Percentiles rank a stretch among this genome's conserved stretches.
Evolutionary conservation across 495 filamentous ascomycete genomes (phyloP).

Genomic region (Aspergillus leporis): DNA sequence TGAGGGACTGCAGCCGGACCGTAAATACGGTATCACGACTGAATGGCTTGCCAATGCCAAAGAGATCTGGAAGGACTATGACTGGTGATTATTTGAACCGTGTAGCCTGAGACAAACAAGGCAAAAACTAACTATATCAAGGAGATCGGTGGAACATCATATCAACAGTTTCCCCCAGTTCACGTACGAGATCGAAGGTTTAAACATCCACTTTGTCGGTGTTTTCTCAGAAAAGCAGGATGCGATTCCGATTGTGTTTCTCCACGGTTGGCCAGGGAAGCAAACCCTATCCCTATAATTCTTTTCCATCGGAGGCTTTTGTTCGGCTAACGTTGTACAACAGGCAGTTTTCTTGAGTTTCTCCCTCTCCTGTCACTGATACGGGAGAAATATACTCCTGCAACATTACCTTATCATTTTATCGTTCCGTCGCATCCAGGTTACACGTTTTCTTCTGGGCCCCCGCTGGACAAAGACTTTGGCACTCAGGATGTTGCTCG

Average conservation of each 20-base stretch:
- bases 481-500: constrained; percentile 39
- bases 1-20: constrained; percentile 48
- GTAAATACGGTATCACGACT: constrained; percentile 53
- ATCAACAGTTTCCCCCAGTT: constrained; percentile 68
- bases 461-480: constrained; percentile 52
- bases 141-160: constrained; percentile 52
- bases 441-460: constrained; percentile 57
- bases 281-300: not conserved
- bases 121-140: constrained; percentile 13
- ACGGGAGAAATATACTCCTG: constrained; percentile 50
- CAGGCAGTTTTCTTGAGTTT: constrained; percentile 27
- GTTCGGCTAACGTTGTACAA: not conserved
- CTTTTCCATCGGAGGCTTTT: not conserved
- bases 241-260: constrained; percentile 60
- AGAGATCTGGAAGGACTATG: constrained; percentile 50
- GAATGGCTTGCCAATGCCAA: constrained; percentile 57
- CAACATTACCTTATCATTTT: constrained; percentile 62
- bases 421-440: constrained; percentile 66
- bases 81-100: constrained; percentile 34
- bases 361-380: constrained; percentile 48
- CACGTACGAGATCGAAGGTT: constrained; percentile 48
- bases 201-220: constrained; percentile 61
- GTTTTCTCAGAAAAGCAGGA: constrained; percentile 59
- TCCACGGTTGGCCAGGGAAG: constrained; percentile 63
- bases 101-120: not conserved